Percentiles rank a stretch among this genome's conserved stretches.
phyloP scores from a whole-genome alignment of 371 early-diverging fungal genomes.

The Rhizopus sp. region DNA sequence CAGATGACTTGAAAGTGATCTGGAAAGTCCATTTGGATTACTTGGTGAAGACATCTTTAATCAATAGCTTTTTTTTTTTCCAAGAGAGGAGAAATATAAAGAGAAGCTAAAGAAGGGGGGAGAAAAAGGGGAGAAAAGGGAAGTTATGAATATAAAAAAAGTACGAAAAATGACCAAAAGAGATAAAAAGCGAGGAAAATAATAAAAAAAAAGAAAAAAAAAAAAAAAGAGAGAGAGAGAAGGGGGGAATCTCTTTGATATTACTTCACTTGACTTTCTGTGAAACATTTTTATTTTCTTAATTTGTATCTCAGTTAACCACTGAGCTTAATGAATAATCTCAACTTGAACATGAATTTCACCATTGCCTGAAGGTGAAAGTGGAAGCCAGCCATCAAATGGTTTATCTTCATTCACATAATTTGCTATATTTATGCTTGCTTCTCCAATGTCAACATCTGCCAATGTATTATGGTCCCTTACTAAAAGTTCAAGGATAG shows the following conservation, averaged over 20 bases:
- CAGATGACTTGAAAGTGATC: constrained; percentile 51
- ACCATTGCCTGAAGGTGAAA: constrained; percentile 15
- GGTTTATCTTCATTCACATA: constrained; percentile 25
- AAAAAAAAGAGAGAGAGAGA: constrained; percentile 1
- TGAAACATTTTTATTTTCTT: background rate
- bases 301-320: background rate
- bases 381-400: constrained; percentile 25
- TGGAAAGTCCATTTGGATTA: constrained; percentile 35
- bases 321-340: constrained; percentile 4
- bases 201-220: background rate
- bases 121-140: background rate
- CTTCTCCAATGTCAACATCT: constrained; percentile 57
- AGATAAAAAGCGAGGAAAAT: background rate
- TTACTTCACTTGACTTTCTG: constrained; percentile 2
- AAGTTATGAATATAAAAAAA: constrained; percentile 1
- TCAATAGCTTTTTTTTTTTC: background rate
- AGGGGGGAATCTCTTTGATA: background rate
- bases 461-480: constrained; percentile 61
- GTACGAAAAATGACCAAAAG: background rate
- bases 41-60: constrained; percentile 38
- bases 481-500: constrained; percentile 46
- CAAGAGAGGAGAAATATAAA: no score
- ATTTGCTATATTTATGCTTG: constrained; percentile 42
- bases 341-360: constrained; percentile 21
- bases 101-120: background rate